Percentiles rank a stretch among this genome's conserved stretches.
Conservation (phyloP, 805 yeast genomes). For the Lipomyces spencermartinsiae region DNA sequence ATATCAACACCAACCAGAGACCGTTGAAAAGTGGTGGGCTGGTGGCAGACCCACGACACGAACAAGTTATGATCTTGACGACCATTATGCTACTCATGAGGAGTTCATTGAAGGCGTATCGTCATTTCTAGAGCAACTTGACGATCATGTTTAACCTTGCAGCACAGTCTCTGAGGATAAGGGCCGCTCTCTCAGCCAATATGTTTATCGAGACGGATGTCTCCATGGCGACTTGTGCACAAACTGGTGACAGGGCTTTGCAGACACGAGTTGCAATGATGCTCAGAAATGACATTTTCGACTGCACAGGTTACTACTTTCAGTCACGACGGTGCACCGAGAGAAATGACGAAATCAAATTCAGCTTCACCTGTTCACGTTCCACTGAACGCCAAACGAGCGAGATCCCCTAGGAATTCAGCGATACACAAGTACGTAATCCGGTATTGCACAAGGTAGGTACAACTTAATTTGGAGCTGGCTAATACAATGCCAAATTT, state of each 20-base stretch:
- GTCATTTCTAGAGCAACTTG: not conserved
- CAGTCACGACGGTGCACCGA: no score
- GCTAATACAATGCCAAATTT: not conserved
- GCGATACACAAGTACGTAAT: constrained; percentile 1
- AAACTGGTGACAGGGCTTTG: no score
- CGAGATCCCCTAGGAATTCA: no score
- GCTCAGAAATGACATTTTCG: no score
- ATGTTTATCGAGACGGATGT: not conserved
- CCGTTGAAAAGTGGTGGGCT: no score
- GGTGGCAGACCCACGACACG: no score
- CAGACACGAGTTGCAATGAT: no score
- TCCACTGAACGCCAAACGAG: no score
- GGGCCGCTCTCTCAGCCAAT: constrained; percentile 1
- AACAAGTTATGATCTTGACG: not conserved
- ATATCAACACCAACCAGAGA: no score
- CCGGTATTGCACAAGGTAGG: not conserved
- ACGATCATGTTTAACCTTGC: not conserved
- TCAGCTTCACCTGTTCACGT: no score
- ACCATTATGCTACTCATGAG: not conserved
- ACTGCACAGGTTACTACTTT: no score
- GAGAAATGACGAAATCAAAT: no score
- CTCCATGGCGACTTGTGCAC: not conserved
- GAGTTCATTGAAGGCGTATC: not conserved
- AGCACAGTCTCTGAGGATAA: not conserved
- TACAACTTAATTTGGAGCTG: not conserved